Evolutionary conservation across 2,329 filamentous ascomycete genomes (phyloP), one percentile per base, ranked within the genome.

Genomic region (Xylariaceae sp.): DNA sequence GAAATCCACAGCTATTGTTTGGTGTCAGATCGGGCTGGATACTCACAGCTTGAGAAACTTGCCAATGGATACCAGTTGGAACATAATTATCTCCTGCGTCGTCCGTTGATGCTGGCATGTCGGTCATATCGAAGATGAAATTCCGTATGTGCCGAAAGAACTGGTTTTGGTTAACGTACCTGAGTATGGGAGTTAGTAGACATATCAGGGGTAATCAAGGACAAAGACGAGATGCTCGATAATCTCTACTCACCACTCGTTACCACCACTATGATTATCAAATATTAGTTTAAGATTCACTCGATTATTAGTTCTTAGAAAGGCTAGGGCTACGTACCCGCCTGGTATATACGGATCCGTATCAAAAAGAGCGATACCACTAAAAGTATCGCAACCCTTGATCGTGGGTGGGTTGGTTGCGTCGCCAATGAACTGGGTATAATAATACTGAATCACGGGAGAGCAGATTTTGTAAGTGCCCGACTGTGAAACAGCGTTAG

Each of bases 341-440:
- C 46, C 44, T 1, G 55, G 53, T 7, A 59, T 55, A 40, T 64
- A 61, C 1, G 39, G 40, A 21, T 64, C 56, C 0, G 40, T 50
- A 21, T 55, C 53, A 6, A 65, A 9, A 4, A 61, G 23, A 0
- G 32, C 63, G 8, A 61, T 53, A 3, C 61, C 57, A 3, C 73
- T 73, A 65, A 91, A 91, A 23, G 75, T 74, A 8, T 77, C 63
- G 1, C 77, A 67, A 3, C 80, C 83, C 67, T 86, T 85, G 64
- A 89, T 77, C 0, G 79, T 80, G 1, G 87, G 86, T 27, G 81
- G 67, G 58, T 80, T 73, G 56, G 77, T 69, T 9, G 84, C 80
- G 72, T 91, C 85, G 37, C 87, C 87, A 24, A 90, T 76, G 51
- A 90, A 78, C 64, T 89, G 85, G 1, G 87, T 88, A 70, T 88